phyloP scores from a whole-genome alignment of 108 stramenopile species.

The Pseudonitzschia multiseries region DNA sequence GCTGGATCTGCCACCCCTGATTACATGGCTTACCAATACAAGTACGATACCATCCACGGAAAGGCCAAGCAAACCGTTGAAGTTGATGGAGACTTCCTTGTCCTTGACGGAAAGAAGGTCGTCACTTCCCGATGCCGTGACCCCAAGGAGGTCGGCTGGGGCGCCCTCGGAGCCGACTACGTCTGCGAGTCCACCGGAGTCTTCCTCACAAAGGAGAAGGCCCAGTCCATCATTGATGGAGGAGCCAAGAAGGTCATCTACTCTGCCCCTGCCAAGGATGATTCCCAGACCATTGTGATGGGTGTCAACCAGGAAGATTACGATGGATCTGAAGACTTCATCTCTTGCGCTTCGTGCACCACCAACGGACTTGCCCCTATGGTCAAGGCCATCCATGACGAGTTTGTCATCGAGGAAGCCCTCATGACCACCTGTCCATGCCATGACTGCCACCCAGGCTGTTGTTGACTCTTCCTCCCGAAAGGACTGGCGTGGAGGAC shows the following conservation, averaged over 20 bases:
- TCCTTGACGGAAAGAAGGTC: slow-evolving; percentile 95
- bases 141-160: slow-evolving; percentile 97
- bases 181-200: slow-evolving; percentile 99
- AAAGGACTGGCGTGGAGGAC: slow-evolving; percentile 99
- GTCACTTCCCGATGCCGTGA: slow-evolving; percentile 92
- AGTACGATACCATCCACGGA: slow-evolving; percentile 99
- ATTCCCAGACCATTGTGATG: slow-evolving; percentile 98
- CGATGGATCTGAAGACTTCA: slow-evolving; percentile 91
- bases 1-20: slow-evolving; percentile 96
- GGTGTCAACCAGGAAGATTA: slow-evolving; percentile 97
- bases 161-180: slow-evolving; percentile 93
- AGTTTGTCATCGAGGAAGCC: slow-evolving; percentile 96
- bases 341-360: slow-evolving; percentile 99
- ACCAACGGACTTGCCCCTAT: slow-evolving; percentile 99
- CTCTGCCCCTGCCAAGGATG: slow-evolving; percentile 99
- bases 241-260: slow-evolving; percentile 99
- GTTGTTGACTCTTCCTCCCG: slow-evolving; percentile 98
- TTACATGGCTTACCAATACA: slow-evolving; percentile 99
- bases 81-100: slow-evolving; percentile 95
- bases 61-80: slow-evolving; percentile 95
- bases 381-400: slow-evolving; percentile 98
- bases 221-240: slow-evolving; percentile 93
- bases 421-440: slow-evolving; percentile 99
- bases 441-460: slow-evolving; percentile 99
- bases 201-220: slow-evolving; percentile 97